phyloP scores from a whole-genome alignment of 2,329 filamentous ascomycete genomes.

The Botrytis byssoidea region DNA sequence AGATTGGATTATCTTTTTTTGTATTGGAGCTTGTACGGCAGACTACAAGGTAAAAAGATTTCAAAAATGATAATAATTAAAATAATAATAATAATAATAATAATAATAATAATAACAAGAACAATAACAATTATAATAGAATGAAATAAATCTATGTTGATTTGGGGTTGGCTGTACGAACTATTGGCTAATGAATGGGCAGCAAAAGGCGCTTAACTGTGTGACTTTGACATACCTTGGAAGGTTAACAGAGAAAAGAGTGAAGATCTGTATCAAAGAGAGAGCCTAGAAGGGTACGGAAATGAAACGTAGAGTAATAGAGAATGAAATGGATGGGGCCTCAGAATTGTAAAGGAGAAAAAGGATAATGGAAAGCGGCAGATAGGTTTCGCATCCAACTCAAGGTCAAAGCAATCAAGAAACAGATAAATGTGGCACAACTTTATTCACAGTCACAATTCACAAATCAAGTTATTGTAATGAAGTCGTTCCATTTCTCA shows the following conservation, averaged over 20 bases:
- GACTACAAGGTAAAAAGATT: neutral
- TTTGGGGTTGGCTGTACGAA: neutral
- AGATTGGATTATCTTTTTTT: neutral
- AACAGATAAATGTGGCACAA: too few species aligned
- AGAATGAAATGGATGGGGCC: neutral
- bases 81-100: neutral
- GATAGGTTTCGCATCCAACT: neutral
- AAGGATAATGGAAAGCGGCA: neutral
- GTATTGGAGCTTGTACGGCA: conserved; percentile 6
- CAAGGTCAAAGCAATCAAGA: neutral
- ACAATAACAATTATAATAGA: neutral
- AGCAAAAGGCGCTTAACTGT: neutral
- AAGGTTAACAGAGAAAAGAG: neutral
- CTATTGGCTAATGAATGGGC: conserved; percentile 1
- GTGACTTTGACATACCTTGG: neutral
- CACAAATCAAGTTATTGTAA: conserved; percentile 1
- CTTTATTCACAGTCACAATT: neutral
- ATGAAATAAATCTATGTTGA: neutral
- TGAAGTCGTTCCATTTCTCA: conserved; percentile 19
- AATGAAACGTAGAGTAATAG: neutral
- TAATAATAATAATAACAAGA: neutral
- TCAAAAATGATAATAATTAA: neutral
- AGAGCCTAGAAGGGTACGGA: neutral
- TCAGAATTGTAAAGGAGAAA: neutral
- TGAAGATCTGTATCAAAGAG: conserved; percentile 6